These are phyloP conservation scores for Fusarium sp. DNA, from an alignment of 2,329 filamentous ascomycete genomes.

Conservation along the genomic window DNA sequence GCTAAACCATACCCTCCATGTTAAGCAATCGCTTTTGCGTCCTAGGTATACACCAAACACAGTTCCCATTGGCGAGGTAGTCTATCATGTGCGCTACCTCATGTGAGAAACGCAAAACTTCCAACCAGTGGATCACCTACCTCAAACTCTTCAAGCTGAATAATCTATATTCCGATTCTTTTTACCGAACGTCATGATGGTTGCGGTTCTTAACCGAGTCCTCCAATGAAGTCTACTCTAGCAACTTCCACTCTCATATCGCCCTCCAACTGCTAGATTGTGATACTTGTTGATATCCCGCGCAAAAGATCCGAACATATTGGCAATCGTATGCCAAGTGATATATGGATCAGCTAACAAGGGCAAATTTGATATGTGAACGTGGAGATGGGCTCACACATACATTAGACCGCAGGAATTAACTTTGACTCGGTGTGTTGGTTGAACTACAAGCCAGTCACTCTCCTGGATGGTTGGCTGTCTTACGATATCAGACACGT, in stretches of 20 bases:
- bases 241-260: constrained; percentile 2
- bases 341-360: constrained; percentile 1
- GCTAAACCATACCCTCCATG: too few relatives aligned
- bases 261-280: background rate
- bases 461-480: background rate
- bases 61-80: too few relatives aligned
- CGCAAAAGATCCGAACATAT: background rate
- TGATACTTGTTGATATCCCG: background rate
- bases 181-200: constrained; percentile 6
- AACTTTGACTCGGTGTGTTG: background rate
- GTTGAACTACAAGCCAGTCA: background rate
- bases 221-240: constrained; percentile 13
- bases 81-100: too few relatives aligned
- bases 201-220: constrained; percentile 4
- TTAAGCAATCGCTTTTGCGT: too few relatives aligned
- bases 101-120: too few relatives aligned
- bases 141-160: too few relatives aligned
- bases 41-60: too few relatives aligned
- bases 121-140: too few relatives aligned
- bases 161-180: background rate
- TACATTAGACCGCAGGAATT: constrained; percentile 7
- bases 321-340: background rate
- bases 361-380: constrained; percentile 11
- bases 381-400: constrained; percentile 11
- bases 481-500: constrained; percentile 3